These are phyloP conservation scores for Chaetomium cochliodes DNA, from an alignment of 495 filamentous ascomycete genomes.

Conservation along the genomic window DNA sequence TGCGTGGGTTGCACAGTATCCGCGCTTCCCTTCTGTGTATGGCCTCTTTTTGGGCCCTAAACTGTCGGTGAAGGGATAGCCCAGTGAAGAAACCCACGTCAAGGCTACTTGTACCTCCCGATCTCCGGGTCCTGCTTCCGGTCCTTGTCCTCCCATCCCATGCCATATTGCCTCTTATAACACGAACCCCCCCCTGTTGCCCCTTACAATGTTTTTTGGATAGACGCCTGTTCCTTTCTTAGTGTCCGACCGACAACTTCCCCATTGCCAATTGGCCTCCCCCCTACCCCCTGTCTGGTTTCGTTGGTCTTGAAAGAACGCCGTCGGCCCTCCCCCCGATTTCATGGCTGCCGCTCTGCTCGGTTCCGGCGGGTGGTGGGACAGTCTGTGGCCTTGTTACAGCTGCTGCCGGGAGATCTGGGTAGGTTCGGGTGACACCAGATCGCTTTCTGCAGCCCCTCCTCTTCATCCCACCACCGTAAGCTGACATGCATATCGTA, in stretches of 20 bases:
- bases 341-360: slow-evolving; percentile 9
- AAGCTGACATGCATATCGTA: slow-evolving; percentile 11
- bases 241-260: background rate
- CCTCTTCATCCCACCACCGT: background rate
- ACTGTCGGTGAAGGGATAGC: slow-evolving; percentile 16
- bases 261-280: background rate
- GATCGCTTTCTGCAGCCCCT: background rate
- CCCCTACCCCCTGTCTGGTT: too few relatives aligned
- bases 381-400: slow-evolving; percentile 33
- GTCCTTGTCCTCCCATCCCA: background rate
- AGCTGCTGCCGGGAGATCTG: slow-evolving; percentile 34
- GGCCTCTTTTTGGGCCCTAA: background rate
- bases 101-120: background rate
- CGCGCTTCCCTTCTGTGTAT: background rate
- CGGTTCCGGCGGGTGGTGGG: slow-evolving; percentile 13
- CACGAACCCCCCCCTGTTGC: too few relatives aligned
- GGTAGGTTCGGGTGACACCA: slow-evolving; percentile 25
- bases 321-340: background rate
- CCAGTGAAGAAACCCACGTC: background rate
- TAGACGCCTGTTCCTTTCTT: background rate
- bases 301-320: background rate
- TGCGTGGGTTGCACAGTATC: slow-evolving; percentile 7
- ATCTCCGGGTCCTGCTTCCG: slow-evolving; percentile 1
- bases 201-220: background rate
- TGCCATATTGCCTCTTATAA: slow-evolving; percentile 2